Evolutionary conservation across 2,329 filamentous ascomycete genomes (phyloP), one percentile per base, ranked within the genome.

Genomic region (Apiospora aurea): DNA sequence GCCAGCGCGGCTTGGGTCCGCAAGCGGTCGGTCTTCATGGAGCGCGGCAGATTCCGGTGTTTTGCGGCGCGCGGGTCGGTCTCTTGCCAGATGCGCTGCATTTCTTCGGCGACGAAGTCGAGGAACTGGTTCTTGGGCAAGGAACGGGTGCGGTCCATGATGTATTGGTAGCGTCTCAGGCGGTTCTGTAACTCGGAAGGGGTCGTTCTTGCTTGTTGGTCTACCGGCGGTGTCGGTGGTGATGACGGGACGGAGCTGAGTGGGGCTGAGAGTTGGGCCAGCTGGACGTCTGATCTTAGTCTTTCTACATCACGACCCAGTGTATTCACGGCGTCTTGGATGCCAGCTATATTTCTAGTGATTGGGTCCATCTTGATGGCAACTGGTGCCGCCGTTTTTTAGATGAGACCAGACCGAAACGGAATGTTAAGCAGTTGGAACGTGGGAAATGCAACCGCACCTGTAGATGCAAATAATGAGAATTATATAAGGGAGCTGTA

Each of bases 111-210:
- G 16, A 61, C 29, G 6, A 61, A 29, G 29, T 61, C 53, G 53
- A 61, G 29, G 29, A 61, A 61, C 18, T 61, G 53, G 53, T 61
- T 61, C 29, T 61, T 61, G 18, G 53, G 53, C 8, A 61, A 29
- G 53, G 53, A 61, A 2, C 53, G 29, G 18, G 53, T 61, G 53
- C 53, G 53, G 53, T 61, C 53, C 18, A 61, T 18, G 18, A 61
- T 61, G 53, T 61, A n/a, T 21, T 61, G 53, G 18, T 61, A 61
- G 53, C 53, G 53, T 7, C 16, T 38, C 16, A n/a, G 53, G 1
- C 29, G 53, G 16, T 29, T 8, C 8, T n/a, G 29, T 11, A 61
- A 18, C 18, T 26, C 24, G 49, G 18, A 34, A 10, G 29, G 8
- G 13, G 51, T 1, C 21, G 53, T 10, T 11, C 10, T 38, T 14